Evolutionary conservation across 2,329 filamentous ascomycete species (phyloP), one percentile per base, ranked within the genome.

Genomic region (Fusarium torreyae): DNA sequence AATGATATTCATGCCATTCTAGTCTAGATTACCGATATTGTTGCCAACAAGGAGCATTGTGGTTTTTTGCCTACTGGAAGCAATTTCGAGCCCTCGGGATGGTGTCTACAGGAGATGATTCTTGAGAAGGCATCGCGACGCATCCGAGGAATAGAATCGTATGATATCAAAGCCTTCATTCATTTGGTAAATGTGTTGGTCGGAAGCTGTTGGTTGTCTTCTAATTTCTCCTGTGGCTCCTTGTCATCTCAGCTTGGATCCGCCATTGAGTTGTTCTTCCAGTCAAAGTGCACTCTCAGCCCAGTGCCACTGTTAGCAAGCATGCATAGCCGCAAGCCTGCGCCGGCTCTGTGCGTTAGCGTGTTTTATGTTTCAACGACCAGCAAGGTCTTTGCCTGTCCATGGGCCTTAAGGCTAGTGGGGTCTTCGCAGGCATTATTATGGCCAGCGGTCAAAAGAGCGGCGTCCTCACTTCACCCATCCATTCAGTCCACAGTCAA

Each of bases 1-100:
- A 56, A 60, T 17, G 63, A 26, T 14, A 55, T 66, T 5, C 59
- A 59, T 31, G 63, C 63, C 4, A 39, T 64, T 22, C 59, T 54
- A 2, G 52, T 56, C 14, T 66, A 66, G 38, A 26, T 49, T 6
- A 49, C 11, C 14, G 54, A 59, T 26, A 59, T 64, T 26, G 56
- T 64, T 7, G 20, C 49, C 4, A 66, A 66, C 13, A 36, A 63
- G 34, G 59, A 59, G 6, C 14, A 52, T 17, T 59, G 59, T 26
- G 48, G 45, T 22, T 45, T 57, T 33, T 43, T 28, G 8, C 44
- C 51, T 33, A 3, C 36, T 34, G n/a, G 34, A 7, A 3, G 4
- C 4, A 10, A 36, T 8, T 14, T 7, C 2, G 11, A 33, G 22
- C 7, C 28, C 9, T 5, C 11, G 8, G 20, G 24, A 15, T n/a